These are phyloP conservation scores for Candolleomyces eurysporus DNA, from an alignment of 768 basidiomycete genomes.

Conservation along the genomic window DNA sequence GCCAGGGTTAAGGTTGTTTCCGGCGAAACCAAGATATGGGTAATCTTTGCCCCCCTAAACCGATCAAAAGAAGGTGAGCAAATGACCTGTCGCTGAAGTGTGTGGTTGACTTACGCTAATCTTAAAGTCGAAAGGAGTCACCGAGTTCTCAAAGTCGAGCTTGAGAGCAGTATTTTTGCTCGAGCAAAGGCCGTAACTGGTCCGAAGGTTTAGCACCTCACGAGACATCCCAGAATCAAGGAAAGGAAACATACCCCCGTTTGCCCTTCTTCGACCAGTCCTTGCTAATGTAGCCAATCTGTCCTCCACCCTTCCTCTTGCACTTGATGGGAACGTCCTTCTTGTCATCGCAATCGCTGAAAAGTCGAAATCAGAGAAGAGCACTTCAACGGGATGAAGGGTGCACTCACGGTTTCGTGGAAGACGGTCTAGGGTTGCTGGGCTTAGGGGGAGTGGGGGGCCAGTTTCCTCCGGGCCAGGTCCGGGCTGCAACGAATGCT, in stretches of 20 bases:
- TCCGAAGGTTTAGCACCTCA: background rate
- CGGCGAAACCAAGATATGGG: conserved; percentile 10
- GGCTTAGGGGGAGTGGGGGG: conserved; percentile 5
- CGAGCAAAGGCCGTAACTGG: conserved; percentile 9
- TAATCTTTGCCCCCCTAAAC: background rate
- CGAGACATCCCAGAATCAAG: background rate
- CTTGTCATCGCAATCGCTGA: conserved; percentile 8
- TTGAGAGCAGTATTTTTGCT: background rate
- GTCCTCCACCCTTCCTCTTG: conserved; percentile 4
- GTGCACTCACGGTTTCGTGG: conserved; percentile 2
- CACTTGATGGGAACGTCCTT: conserved; percentile 7
- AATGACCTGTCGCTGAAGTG: background rate
- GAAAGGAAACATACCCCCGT: background rate
- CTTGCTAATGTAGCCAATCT: conserved; percentile 6
- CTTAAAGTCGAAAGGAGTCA: conserved; percentile 5
- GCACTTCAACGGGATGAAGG: background rate
- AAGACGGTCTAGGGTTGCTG: background rate
- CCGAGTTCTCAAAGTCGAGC: conserved; percentile 9
- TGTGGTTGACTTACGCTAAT: background rate
- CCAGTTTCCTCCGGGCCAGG: background rate
- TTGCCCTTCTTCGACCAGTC: conserved; percentile 8
- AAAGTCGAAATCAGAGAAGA: background rate
- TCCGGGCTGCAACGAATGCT: background rate
- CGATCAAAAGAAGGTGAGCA: background rate
- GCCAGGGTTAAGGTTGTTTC: conserved; percentile 9